Conservation (phyloP, 108 stramenopile genomes). For the Nannochloropsis gaditana region DNA sequence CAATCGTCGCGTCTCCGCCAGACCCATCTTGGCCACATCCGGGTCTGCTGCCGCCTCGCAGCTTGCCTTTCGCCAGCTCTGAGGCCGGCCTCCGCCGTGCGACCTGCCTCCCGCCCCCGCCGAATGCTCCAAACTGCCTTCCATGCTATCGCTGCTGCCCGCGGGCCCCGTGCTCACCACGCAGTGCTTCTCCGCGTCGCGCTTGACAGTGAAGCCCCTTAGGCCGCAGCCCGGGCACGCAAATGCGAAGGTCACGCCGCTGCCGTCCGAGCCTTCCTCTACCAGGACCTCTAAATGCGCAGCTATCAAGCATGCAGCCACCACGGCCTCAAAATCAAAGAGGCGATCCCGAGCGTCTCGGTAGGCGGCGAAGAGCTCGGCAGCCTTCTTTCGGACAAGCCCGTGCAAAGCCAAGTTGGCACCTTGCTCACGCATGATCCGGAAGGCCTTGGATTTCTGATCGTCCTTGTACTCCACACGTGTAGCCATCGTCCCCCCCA, state of each 20-base stretch:
- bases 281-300: background rate
- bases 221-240: background rate
- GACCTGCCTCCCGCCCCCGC: background rate
- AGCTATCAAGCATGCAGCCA: constrained; percentile 2
- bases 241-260: background rate
- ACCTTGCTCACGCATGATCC: background rate
- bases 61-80: background rate
- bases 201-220: background rate
- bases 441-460: background rate
- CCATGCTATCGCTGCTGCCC: background rate
- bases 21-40: background rate
- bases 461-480: constrained; percentile 12
- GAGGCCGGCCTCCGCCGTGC: background rate
- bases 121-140: background rate
- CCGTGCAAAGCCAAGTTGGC: constrained; percentile 6
- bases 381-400: background rate
- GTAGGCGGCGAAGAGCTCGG: background rate
- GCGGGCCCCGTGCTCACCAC: background rate
- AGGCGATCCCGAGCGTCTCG: background rate
- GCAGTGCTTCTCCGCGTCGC: background rate
- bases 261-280: background rate
- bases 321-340: constrained; percentile 1
- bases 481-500: background rate
- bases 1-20: background rate
- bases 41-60: background rate